Conservation (phyloP, 495 filamentous ascomycete genomes). For the Talaromyces trachyspermus region DNA sequence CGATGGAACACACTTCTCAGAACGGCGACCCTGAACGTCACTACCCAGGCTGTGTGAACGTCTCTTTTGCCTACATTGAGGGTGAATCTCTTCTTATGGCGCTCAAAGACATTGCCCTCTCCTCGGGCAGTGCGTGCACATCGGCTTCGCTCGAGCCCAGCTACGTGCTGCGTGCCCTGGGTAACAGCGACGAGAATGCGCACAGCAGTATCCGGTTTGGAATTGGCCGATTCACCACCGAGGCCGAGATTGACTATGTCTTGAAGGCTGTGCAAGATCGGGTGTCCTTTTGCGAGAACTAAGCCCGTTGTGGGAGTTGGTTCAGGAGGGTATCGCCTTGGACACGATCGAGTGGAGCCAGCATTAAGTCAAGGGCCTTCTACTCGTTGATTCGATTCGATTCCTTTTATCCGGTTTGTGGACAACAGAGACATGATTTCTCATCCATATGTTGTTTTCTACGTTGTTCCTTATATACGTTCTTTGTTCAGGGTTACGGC, state of each 20-base stretch:
- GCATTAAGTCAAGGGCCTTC: constrained; percentile 44
- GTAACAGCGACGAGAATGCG: constrained; percentile 92
- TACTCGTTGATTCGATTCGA: not conserved
- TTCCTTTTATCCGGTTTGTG: not conserved
- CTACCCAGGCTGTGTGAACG: constrained; percentile 96
- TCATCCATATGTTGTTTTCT: not conserved
- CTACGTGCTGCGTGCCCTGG: constrained; percentile 89
- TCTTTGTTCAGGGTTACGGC: not conserved
- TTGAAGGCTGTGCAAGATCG: constrained; percentile 86
- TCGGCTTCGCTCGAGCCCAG: constrained; percentile 93
- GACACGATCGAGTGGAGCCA: constrained; percentile 98
- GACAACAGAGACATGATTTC: not conserved
- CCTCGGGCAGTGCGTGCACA: constrained; percentile 94
- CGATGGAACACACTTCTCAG: constrained; percentile 84
- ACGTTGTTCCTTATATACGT: constrained; percentile 3
- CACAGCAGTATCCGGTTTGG: constrained; percentile 97
- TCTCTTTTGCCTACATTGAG: constrained; percentile 97
- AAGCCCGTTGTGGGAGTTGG: constrained; percentile 94
- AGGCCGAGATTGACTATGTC: constrained; percentile 94
- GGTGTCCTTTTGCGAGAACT: constrained; percentile 89
- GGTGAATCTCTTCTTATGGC: constrained; percentile 98
- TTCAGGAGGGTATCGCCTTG: constrained; percentile 92
- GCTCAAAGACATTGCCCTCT: constrained; percentile 93
- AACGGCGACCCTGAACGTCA: constrained; percentile 79
- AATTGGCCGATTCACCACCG: constrained; percentile 94